These are phyloP conservation scores for Cladophialophora yegresii DNA, from an alignment of 2,329 filamentous ascomycete species.

Conservation along the genomic window DNA sequence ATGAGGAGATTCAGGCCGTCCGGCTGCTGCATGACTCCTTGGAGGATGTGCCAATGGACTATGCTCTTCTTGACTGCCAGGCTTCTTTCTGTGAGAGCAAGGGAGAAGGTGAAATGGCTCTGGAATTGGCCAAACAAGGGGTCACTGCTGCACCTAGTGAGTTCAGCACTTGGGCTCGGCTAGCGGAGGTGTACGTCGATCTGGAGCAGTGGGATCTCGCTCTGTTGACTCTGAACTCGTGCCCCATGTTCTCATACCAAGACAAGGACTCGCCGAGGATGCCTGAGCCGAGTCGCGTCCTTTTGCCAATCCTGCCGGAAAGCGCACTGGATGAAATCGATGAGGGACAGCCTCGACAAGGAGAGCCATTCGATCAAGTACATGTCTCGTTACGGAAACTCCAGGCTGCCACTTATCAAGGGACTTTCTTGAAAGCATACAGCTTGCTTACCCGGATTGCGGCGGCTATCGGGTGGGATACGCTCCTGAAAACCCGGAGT, in stretches of 20 bases:
- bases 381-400: constrained; percentile 83
- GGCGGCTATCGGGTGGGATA: constrained; percentile 95
- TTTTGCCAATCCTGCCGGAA: constrained; percentile 82
- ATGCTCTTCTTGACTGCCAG: constrained; percentile 91
- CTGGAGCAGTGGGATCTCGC: constrained; percentile 97
- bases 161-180: constrained; percentile 91
- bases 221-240: constrained; percentile 92
- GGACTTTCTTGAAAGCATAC: constrained; percentile 94
- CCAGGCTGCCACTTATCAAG: constrained; percentile 85
- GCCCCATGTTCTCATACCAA: constrained; percentile 99
- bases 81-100: constrained; percentile 89
- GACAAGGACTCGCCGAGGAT: constrained; percentile 95
- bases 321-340: constrained; percentile 95
- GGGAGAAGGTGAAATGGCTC: constrained; percentile 79
- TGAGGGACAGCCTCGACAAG: constrained; percentile 72
- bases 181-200: constrained; percentile 90
- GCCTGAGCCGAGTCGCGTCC: constrained; percentile 86
- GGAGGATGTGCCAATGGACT: constrained; percentile 94
- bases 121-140: constrained; percentile 90
- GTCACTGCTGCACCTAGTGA: constrained; percentile 95
- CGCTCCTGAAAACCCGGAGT: constrained; percentile 88
- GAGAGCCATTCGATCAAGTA: constrained; percentile 78
- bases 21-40: constrained; percentile 83
- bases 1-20: constrained; percentile 96
- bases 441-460: constrained; percentile 93